Conservation (phyloP, 83 land plant species). For the Diphasiastrum complanatum region DNA sequence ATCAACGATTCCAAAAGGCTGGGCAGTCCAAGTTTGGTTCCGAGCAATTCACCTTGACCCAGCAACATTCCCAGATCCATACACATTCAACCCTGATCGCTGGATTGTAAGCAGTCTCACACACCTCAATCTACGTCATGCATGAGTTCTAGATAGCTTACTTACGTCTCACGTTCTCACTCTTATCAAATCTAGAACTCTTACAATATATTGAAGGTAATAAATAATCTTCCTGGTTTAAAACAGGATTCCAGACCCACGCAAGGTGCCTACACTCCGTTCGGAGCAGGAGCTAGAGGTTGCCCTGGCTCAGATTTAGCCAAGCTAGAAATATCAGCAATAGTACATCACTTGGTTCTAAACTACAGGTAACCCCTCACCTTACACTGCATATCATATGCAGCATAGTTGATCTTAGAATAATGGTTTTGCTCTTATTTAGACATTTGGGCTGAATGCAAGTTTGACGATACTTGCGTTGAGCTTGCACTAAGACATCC, state of each 20-base stretch:
- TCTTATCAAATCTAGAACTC: background rate
- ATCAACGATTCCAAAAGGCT: constrained; percentile 60
- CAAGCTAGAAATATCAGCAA: constrained; percentile 55
- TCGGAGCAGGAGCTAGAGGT: constrained; percentile 63
- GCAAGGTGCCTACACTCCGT: constrained; percentile 54
- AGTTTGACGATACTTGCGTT: too few species aligned
- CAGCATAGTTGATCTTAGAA: too few species aligned
- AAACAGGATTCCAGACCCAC: constrained; percentile 39
- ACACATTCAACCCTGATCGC: constrained; percentile 57
- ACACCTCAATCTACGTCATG: background rate
- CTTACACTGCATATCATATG: too few species aligned
- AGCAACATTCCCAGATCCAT: constrained; percentile 49
- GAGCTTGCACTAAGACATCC: too few species aligned
- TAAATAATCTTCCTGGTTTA: background rate
- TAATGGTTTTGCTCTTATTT: too few species aligned
- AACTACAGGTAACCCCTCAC: constrained; percentile 48
- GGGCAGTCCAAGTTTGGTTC: constrained; percentile 63
- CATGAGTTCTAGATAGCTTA: background rate
- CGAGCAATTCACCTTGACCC: constrained; percentile 61
- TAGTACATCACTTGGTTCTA: constrained; percentile 57
- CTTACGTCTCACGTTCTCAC: background rate
- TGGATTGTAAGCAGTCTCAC: constrained; percentile 55
- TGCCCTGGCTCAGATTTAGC: constrained; percentile 87
- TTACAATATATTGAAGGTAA: background rate
- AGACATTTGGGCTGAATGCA: too few species aligned